These are phyloP conservation scores for Hymenoscyphus scutula DNA, from an alignment of 2,329 filamentous ascomycete species.

Conservation along the genomic window DNA sequence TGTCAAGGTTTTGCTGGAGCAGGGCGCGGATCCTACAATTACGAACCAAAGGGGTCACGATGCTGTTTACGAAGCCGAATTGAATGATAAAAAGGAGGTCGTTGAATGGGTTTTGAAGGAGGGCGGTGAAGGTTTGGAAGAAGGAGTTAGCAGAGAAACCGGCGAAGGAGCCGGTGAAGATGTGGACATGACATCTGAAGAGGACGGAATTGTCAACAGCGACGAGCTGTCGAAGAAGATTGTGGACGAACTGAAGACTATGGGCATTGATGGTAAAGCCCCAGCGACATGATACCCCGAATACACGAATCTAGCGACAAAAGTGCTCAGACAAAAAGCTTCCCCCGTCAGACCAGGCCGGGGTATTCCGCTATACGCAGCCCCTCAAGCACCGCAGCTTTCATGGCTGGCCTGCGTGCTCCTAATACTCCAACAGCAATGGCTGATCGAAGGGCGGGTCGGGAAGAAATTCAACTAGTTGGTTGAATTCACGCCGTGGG, in stretches of 20 bases:
- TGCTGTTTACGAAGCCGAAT: slow-evolving; percentile 70
- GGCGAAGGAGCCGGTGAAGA: slow-evolving; percentile 23
- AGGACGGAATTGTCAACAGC: background rate
- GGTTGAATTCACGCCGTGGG: background rate
- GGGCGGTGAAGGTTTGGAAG: slow-evolving; percentile 39
- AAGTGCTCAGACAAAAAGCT: background rate
- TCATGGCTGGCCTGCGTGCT: background rate
- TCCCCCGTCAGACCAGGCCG: background rate
- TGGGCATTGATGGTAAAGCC: slow-evolving; percentile 8
- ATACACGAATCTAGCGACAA: background rate
- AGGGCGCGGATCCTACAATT: slow-evolving; percentile 73
- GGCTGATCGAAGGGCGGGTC: background rate
- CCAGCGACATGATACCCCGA: background rate
- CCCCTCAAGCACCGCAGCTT: background rate
- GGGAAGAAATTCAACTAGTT: background rate
- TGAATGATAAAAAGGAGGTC: slow-evolving; percentile 65
- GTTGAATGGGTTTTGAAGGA: slow-evolving; percentile 51
- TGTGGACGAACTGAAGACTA: slow-evolving; percentile 11
- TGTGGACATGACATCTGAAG: slow-evolving; percentile 15
- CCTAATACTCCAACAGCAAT: background rate
- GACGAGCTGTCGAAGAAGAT: slow-evolving; percentile 15
- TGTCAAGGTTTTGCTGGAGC: slow-evolving; percentile 73
- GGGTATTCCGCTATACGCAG: background rate
- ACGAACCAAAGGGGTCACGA: slow-evolving; percentile 84
- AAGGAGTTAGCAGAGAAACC: slow-evolving; percentile 33